Conservation (phyloP, 2,329 filamentous ascomycete species). For the Aureobasidium melanogenum region DNA sequence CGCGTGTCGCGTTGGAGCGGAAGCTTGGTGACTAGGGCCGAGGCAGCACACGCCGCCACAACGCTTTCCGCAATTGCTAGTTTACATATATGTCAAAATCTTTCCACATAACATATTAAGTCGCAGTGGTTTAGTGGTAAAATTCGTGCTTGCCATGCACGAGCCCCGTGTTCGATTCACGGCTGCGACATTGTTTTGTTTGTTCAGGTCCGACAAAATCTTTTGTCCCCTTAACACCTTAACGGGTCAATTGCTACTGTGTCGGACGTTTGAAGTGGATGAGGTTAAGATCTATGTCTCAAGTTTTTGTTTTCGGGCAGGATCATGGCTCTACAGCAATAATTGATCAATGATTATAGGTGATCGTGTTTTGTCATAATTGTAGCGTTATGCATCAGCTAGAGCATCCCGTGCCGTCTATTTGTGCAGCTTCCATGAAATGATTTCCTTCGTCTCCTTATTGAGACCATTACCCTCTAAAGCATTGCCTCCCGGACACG, state of each 20-base stretch:
- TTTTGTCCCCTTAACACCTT: background rate
- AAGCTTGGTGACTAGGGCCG: background rate
- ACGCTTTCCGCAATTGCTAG: background rate
- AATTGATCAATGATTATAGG: background rate
- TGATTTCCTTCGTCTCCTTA: background rate
- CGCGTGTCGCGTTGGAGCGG: background rate
- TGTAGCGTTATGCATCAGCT: conserved; percentile 4
- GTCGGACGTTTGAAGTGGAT: no score
- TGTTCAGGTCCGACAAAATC: background rate
- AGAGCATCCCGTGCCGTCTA: background rate
- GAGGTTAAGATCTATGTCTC: background rate
- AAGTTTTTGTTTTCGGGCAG: background rate
- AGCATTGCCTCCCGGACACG: no score
- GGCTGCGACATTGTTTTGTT: conserved; percentile 10
- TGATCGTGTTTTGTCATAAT: background rate
- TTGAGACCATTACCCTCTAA: background rate
- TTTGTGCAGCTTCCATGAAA: background rate
- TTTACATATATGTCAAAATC: rapidly evolving
- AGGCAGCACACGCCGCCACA: background rate
- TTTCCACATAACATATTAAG: background rate
- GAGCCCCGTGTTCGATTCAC: conserved; percentile 13
- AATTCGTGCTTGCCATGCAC: conserved; percentile 13
- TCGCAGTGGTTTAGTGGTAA: conserved; percentile 13
- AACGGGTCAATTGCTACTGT: background rate
- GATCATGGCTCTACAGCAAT: background rate